phyloP scores from a whole-genome alignment of 805 yeast species.

The Candida lessepsii region DNA sequence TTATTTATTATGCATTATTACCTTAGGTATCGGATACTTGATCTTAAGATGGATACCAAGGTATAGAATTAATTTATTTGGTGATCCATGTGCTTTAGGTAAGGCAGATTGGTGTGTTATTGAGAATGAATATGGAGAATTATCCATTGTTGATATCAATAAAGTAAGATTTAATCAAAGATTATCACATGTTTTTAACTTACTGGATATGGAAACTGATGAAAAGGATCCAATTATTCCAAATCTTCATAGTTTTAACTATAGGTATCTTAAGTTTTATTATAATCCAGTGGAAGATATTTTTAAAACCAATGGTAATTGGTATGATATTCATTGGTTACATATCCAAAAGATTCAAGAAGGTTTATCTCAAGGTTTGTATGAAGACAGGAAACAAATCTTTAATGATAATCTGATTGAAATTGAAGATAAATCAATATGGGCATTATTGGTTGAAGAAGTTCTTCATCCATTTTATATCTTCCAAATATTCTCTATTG shows the following conservation, averaged over 20 bases:
- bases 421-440: slow-evolving; percentile 67
- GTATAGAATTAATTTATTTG: slow-evolving; percentile 65
- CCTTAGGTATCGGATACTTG: slow-evolving; percentile 74
- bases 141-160: slow-evolving; percentile 55
- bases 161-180: slow-evolving; percentile 68
- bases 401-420: slow-evolving; percentile 79
- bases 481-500: slow-evolving; percentile 88
- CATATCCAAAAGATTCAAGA: slow-evolving; percentile 51
- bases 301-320: slow-evolving; percentile 76
- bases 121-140: slow-evolving; percentile 91
- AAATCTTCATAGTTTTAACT: slow-evolving; percentile 65
- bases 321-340: slow-evolving; percentile 84
- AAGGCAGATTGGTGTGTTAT: slow-evolving; percentile 89
- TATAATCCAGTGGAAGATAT: slow-evolving; percentile 87
- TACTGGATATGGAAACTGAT: slow-evolving; percentile 19
- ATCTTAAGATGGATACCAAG: slow-evolving; percentile 84
- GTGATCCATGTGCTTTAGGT: slow-evolving; percentile 66
- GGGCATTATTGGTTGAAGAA: slow-evolving; percentile 74
- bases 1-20: slow-evolving; percentile 50
- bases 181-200: slow-evolving; percentile 62
- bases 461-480: slow-evolving; percentile 93
- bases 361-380: slow-evolving; percentile 70
- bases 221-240: slow-evolving; percentile 65
- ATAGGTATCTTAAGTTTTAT: slow-evolving; percentile 78
- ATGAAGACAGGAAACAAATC: slow-evolving; percentile 65